A percentile compares a stretch with the other conserved stretches of the same genome.
These are phyloP conservation scores for Pleurotus pulmonarius DNA, from an alignment of 768 basidiomycete genomes.

Conservation along the genomic window DNA sequence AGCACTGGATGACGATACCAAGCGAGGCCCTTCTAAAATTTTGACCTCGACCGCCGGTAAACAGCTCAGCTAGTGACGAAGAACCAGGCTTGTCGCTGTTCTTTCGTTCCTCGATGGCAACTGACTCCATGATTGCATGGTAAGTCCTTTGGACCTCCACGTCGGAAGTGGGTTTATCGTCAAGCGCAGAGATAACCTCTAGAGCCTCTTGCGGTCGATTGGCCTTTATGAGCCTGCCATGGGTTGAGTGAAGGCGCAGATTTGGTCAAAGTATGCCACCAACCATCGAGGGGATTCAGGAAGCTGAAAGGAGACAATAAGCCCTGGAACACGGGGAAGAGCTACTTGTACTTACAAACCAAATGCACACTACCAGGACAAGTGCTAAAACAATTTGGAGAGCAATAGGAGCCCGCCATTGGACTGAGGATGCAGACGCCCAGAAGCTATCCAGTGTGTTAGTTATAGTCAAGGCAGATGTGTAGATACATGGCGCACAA, in stretches of 20 bases:
- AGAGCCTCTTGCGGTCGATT: constrained; percentile 52
- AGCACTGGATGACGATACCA: constrained; percentile 57
- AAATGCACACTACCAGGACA: constrained; percentile 45
- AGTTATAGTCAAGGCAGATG: not conserved
- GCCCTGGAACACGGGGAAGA: too few species aligned
- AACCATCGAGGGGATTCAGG: constrained; percentile 60
- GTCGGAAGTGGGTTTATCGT: constrained; percentile 46
- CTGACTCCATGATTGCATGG: constrained; percentile 50
- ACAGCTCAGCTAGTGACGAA: constrained; percentile 46
- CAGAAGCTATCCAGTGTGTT: constrained; percentile 36
- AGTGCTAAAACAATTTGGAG: constrained; percentile 55
- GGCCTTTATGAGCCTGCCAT: constrained; percentile 48
- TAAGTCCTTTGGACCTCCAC: constrained; percentile 45
- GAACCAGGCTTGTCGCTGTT: constrained; percentile 13
- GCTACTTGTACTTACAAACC: constrained; percentile 35
- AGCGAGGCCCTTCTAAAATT: constrained; percentile 57
- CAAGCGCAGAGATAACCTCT: constrained; percentile 60
- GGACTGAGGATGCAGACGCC: constrained; percentile 44
- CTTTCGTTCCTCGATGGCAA: constrained; percentile 34
- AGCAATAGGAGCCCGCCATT: constrained; percentile 64
- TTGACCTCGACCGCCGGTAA: constrained; percentile 52
- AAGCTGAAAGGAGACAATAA: constrained; percentile 27
- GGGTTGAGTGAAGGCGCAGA: too few species aligned
- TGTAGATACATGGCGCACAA: constrained; percentile 32
- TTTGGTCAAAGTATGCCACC: constrained; percentile 5